phyloP scores from a whole-genome alignment of 305 asterid genomes.

The Solanum hybrid region DNA sequence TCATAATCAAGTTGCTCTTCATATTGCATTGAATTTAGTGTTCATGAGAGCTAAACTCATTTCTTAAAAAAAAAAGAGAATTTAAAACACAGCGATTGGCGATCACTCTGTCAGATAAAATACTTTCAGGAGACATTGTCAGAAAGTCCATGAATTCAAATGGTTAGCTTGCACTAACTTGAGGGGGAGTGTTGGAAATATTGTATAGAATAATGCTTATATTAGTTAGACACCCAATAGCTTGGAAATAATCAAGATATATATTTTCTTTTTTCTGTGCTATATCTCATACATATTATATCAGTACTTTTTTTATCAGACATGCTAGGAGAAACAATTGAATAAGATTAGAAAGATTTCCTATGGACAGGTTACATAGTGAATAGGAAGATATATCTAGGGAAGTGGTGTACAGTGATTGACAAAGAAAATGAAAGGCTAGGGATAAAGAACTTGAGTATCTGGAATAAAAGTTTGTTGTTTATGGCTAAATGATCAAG shows the following conservation, averaged over 20 bases:
- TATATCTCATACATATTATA: neutral
- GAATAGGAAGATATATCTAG: neutral
- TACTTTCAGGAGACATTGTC: neutral
- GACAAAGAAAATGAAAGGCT: neutral
- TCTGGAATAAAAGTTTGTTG: neutral
- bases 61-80: neutral
- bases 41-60: neutral
- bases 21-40: neutral
- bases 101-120: neutral
- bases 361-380: neutral
- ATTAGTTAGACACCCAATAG: neutral
- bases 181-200: neutral
- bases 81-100: neutral
- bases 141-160: neutral
- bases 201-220: neutral
- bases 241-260: neutral
- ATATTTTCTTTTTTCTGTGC: neutral
- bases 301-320: neutral
- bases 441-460: neutral
- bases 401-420: neutral
- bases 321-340: neutral
- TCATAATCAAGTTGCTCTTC: neutral
- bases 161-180: neutral
- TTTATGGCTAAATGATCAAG: neutral
- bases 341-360: neutral